Evolutionary conservation across 192 early-diverging fungal species (phyloP).

Genomic region (Gonapodya sp.): DNA sequence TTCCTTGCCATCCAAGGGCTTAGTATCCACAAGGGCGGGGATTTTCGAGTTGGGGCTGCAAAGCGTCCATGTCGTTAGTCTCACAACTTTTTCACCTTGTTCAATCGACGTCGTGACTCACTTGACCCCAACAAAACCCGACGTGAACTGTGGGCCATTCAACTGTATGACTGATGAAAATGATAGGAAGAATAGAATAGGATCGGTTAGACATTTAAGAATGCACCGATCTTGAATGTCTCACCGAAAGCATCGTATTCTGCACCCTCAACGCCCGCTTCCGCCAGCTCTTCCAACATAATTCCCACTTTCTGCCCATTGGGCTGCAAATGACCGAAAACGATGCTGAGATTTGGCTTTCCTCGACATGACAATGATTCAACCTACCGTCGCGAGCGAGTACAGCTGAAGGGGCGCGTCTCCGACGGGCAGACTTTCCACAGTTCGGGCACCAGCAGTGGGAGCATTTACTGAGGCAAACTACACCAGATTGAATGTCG

Average conservation of each 20-base stretch:
- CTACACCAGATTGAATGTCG: neutral
- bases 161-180: neutral
- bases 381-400: neutral
- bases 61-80: too few relatives aligned
- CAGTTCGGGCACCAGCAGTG: neutral
- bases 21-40: neutral
- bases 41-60: constrained; percentile 9
- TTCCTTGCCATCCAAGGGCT: neutral
- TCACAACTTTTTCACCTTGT: too few relatives aligned
- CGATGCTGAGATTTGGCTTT: neutral
- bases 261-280: neutral
- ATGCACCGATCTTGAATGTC: too few relatives aligned
- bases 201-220: too few relatives aligned
- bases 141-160: neutral
- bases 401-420: constrained; percentile 1
- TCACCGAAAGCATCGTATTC: constrained; percentile 8
- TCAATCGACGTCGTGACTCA: too few relatives aligned
- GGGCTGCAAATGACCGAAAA: neutral
- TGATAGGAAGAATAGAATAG: neutral
- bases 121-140: neutral
- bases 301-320: neutral
- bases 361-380: too few relatives aligned
- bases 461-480: constrained; percentile 6
- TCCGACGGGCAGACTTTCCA: neutral
- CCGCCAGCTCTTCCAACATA: neutral